Evolutionary conservation across 2,329 filamentous ascomycete species (phyloP), one percentile per base, ranked within the genome.

Genomic region (Penicillium hordei): DNA sequence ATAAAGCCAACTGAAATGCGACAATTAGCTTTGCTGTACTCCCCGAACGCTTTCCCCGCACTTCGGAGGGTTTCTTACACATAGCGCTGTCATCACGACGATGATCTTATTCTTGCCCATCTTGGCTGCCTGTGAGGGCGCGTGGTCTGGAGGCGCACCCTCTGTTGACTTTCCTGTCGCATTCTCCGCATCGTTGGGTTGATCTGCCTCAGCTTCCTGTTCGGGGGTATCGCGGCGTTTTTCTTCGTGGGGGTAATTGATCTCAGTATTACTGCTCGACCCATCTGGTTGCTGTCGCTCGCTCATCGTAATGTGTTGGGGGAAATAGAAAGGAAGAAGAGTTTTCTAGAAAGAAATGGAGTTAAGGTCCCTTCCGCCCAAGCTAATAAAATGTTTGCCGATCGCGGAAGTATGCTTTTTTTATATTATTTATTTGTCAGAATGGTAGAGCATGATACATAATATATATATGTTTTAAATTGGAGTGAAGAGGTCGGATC

Each of bases 1-100:
- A 83, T 13, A 86, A 76, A 8, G 83, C 83, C 71, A 85, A 79
- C 77, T 79, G 57, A 33, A 58, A 53, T 23, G 31, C 10, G 38
- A 44, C 48, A n/a, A 44, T 69, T 59, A 65, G 61, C 34, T 52
- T 53, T 53, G 19, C 44, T 46, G 42, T n/a, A 51, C 23, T 48
- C 39, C n/a, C 25, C 19, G 12, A 27, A 15, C 2, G 8, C 12
- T 33, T 33, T 33, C 12, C 12, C 31, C 12, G 31, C 31, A 33
- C 31, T 5, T 38, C 33, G 36, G 43, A 53, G 13, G 23, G 25
- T 50, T 57, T 12, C 72, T 64, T 72, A 75, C 72, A 61, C 75
- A 76, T 40, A 79, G 71, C 5, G 75, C 76, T 13, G 67, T 62
- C 73, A 79, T 77, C 38, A 79, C 75, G 23, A 78, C 65, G 12